Conservation (phyloP, 805 yeast genomes). For the Ogataea saltuana region DNA sequence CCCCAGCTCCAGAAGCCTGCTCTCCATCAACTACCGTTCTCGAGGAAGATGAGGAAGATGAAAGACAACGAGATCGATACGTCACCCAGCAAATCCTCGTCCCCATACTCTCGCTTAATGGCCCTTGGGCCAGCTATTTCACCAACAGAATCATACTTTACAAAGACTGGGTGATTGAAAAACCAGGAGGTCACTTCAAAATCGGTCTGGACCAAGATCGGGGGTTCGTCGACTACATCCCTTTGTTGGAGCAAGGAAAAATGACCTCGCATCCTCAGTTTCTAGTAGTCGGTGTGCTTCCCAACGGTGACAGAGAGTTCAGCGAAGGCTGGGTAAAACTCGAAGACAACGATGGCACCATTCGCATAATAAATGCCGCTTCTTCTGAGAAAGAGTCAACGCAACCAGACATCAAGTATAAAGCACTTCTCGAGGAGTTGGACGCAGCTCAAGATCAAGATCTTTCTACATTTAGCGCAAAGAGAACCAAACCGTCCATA, state of each 20-base stretch:
- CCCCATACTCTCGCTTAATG: slow-evolving; percentile 32
- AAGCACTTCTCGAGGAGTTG: neutral
- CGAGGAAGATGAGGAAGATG: slow-evolving; percentile 14
- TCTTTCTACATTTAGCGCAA: neutral
- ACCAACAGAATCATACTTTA: slow-evolving; percentile 33
- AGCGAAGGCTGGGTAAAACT: slow-evolving; percentile 21
- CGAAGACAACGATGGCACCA: slow-evolving; percentile 12
- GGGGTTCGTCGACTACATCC: slow-evolving; percentile 27
- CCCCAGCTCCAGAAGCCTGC: slow-evolving; percentile 3
- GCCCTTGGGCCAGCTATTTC: slow-evolving; percentile 29
- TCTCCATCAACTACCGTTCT: slow-evolving; percentile 4
- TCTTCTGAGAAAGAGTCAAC: slow-evolving; percentile 1
- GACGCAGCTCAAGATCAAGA: slow-evolving; percentile 1
- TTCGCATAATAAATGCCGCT: slow-evolving; percentile 17
- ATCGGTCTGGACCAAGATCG: slow-evolving; percentile 17
- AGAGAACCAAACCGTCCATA: slow-evolving; percentile 2
- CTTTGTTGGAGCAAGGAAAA: slow-evolving; percentile 18
- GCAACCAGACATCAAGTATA: slow-evolving; percentile 1
- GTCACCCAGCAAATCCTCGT: slow-evolving; percentile 35
- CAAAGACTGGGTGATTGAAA: slow-evolving; percentile 33
- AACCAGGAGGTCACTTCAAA: neutral
- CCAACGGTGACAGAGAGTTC: slow-evolving; percentile 16
- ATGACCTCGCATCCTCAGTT: slow-evolving; percentile 30
- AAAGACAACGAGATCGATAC: slow-evolving; percentile 11
- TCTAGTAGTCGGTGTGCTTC: slow-evolving; percentile 17